Evolutionary conservation across 768 basidiomycete genomes (phyloP), one percentile per base, ranked within the genome.

Genomic region (Mrakia gelida): DNA sequence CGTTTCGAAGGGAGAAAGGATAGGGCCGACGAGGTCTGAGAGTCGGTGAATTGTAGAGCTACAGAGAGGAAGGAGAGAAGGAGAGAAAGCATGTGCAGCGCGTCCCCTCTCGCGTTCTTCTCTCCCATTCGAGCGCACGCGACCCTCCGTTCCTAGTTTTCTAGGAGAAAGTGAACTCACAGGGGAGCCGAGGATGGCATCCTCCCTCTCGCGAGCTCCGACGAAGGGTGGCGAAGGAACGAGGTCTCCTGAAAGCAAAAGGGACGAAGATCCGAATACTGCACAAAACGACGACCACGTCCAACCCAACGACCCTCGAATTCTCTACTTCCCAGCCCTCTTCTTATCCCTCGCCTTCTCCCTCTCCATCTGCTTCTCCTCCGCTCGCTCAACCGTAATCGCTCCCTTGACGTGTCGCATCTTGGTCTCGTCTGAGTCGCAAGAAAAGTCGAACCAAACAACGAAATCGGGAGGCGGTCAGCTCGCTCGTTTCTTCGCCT

Each of bases 361-460:
- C 84, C 92, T 88, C 82, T 95, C 91, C 91, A 91, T 90, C 62
- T 89, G 90, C 87, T 97, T 98, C 86, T 98, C 90, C 85, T 98
- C 97, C 30, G 94, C 94, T 74, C 96, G 87, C 86, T 99, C 97
- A 45, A 90, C 88, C 88, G 90, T 84, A 88, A 92, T 84, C 13
- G 81, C 82, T 4, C 86, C 85, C 78, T 86, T 70, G 67, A 68
- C 71, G 11, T 49, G 65, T 70, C 81, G 63, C 49, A 80, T 79
- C 79, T 82, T 89, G 71, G 90, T 89, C 81, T 89, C 90, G 85
- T 99, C 77, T 78, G 34, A 13, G 34, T 26, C 34, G 34, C 34
- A 32, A 43, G 26, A 45, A 54, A 54, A 59, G 45, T 30, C 23
- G 49, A 73, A n/a, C 26, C 13, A 54, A 32, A 52, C 11, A 59